These are phyloP conservation scores for Mycena crocata DNA, from an alignment of 768 basidiomycete genomes.

Conservation along the genomic window DNA sequence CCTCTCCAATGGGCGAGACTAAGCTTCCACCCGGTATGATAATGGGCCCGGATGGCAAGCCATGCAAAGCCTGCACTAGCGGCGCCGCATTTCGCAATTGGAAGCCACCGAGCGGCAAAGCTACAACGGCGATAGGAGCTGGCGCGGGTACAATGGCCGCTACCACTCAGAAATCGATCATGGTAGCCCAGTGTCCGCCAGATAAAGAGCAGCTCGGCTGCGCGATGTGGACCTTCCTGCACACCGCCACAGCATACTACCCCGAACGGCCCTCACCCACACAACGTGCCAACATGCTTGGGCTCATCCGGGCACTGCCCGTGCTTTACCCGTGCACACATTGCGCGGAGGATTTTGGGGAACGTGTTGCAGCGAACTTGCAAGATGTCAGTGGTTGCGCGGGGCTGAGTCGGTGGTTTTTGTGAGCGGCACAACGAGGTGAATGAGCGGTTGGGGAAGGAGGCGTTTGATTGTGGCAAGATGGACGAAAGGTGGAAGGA, in stretches of 20 bases:
- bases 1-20: too few species aligned
- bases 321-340: constrained; percentile 88
- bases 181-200: constrained; percentile 82
- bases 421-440: constrained; percentile 95
- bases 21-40: constrained; percentile 85
- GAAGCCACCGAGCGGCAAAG: constrained; percentile 57
- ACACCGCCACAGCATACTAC: constrained; percentile 95
- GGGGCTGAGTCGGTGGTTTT: constrained; percentile 84
- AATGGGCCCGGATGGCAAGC: constrained; percentile 93
- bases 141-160: constrained; percentile 46
- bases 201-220: constrained; percentile 91
- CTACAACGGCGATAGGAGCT: constrained; percentile 48
- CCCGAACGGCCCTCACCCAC: constrained; percentile 80
- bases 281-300: constrained; percentile 88
- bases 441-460: constrained; percentile 88
- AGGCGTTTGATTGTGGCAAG: constrained; percentile 82
- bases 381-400: constrained; percentile 84
- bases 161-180: too few species aligned
- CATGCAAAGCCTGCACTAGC: constrained; percentile 88
- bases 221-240: constrained; percentile 97
- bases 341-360: constrained; percentile 87
- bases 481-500: constrained; percentile 94
- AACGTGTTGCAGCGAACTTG: constrained; percentile 71
- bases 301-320: constrained; percentile 81
- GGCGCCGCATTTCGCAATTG: constrained; percentile 73